Percentiles rank a stretch among this genome's conserved stretches.
phyloP scores from a whole-genome alignment of 805 yeast species.

The Monosporozyma aerobia region DNA sequence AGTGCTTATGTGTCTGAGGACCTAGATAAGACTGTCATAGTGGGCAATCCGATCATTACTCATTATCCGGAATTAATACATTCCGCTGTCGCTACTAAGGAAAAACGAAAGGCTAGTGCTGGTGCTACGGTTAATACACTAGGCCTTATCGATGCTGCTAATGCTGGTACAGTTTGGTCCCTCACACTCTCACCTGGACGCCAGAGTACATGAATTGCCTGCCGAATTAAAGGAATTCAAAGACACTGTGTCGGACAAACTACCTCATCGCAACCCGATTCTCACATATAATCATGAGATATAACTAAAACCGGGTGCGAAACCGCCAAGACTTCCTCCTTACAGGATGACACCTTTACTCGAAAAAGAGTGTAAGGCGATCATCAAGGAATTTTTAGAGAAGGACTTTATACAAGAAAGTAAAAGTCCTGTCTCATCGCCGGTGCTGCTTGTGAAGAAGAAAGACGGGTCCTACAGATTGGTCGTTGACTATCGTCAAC shows the following conservation, averaged over 20 bases:
- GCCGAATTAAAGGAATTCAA: not conserved
- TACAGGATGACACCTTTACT: conserved; percentile 9
- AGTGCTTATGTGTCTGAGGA: not conserved
- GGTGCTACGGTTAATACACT: not conserved
- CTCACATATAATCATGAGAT: conserved; percentile 2
- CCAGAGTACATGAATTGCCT: not conserved
- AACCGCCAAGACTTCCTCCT: conserved; percentile 8
- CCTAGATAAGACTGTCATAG: not conserved
- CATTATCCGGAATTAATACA: not conserved
- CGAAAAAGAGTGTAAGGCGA: conserved; percentile 3
- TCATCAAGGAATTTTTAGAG: conserved; percentile 6
- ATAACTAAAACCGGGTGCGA: conserved; percentile 1
- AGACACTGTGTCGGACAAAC: not conserved
- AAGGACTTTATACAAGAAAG: conserved; percentile 5
- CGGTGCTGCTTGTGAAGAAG: conserved; percentile 10
- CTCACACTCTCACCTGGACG: no score
- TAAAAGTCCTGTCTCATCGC: conserved; percentile 10
- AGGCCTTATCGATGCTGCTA: not conserved
- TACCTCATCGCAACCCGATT: not conserved
- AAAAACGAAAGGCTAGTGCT: not conserved
- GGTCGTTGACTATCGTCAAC: conserved; percentile 7
- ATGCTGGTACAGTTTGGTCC: not conserved
- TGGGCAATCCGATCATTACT: not conserved
- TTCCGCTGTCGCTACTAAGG: not conserved
- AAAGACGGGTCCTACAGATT: conserved; percentile 9